Conservation (phyloP, 2,329 filamentous ascomycete species). For the Ophiostoma ips region DNA sequence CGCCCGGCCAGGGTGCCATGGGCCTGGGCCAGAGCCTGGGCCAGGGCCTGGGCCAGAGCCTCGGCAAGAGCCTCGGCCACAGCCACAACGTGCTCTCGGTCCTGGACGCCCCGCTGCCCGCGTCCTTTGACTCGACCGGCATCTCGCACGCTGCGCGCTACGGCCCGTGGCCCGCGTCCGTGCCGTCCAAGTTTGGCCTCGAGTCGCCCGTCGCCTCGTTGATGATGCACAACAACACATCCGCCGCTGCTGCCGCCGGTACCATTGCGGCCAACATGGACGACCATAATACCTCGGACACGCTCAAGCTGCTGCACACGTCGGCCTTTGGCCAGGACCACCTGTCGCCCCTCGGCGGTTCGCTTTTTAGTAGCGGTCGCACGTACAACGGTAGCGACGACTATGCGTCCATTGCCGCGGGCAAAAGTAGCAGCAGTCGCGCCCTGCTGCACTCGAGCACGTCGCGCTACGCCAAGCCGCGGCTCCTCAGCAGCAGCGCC, state of each 20-base stretch:
- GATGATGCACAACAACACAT: constrained; percentile 21
- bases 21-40: constrained; percentile 21
- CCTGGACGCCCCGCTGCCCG: constrained; percentile 80
- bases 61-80: constrained; percentile 53
- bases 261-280: too few relatives aligned
- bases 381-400: not conserved
- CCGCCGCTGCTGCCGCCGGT: too few relatives aligned
- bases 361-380: not conserved
- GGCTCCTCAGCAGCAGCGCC: constrained; percentile 49
- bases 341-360: constrained; percentile 24
- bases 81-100: constrained; percentile 66
- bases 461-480: constrained; percentile 47
- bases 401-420: not conserved
- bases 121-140: constrained; percentile 92
- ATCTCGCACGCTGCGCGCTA: constrained; percentile 84
- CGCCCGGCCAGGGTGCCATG: constrained; percentile 41
- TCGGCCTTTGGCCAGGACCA: constrained; percentile 56
- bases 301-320: constrained; percentile 50
- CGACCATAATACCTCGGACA: constrained; percentile 46
- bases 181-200: constrained; percentile 81
- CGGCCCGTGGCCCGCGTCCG: constrained; percentile 80
- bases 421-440: not conserved
- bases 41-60: constrained; percentile 23
- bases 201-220: constrained; percentile 69
- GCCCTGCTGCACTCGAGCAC: constrained; percentile 54